Percentiles rank a stretch among this genome's conserved stretches.
Evolutionary conservation across 495 filamentous ascomycete genomes (phyloP).

Genomic region (Platismatia glauca): DNA sequence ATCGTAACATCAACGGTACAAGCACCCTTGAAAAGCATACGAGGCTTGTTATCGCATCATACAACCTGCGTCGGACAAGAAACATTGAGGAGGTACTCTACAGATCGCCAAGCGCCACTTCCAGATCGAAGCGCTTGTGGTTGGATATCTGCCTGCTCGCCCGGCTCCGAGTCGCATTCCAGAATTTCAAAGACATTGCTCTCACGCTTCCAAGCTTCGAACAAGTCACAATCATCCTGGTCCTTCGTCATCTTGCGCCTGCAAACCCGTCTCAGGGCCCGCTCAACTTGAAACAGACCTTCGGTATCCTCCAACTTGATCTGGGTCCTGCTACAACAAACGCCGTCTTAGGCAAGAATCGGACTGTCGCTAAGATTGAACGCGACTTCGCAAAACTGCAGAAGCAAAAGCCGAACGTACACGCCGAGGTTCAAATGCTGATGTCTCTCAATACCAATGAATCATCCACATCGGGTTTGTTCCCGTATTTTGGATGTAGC

Average conservation of each 20-base stretch:
- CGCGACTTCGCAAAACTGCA: slow-evolving; percentile 26
- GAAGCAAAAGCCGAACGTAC: slow-evolving; percentile 27
- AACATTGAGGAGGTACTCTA: slow-evolving; percentile 25
- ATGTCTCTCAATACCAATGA: slow-evolving; percentile 24
- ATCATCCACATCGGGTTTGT: slow-evolving; percentile 19
- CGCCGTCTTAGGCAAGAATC: slow-evolving; percentile 24
- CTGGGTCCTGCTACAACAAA: slow-evolving; percentile 22
- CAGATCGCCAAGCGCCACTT: slow-evolving; percentile 24
- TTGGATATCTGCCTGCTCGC: slow-evolving; percentile 26
- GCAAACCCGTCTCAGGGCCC: slow-evolving; percentile 23
- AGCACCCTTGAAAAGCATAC: slow-evolving; percentile 23
- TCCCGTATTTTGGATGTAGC: slow-evolving; percentile 29
- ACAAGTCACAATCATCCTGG: slow-evolving; percentile 24
- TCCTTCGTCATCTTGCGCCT: slow-evolving; percentile 20
- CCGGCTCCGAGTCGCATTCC: slow-evolving; percentile 26
- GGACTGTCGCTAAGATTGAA: slow-evolving; percentile 25
- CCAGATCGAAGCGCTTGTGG: slow-evolving; percentile 25
- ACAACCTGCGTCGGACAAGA: slow-evolving; percentile 24
- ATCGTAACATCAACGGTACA: slow-evolving; percentile 19
- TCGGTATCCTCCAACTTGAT: slow-evolving; percentile 24
- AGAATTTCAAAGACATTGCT: slow-evolving; percentile 27
- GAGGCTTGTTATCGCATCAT: slow-evolving; percentile 23
- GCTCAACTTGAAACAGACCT: slow-evolving; percentile 27
- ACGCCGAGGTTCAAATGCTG: slow-evolving; percentile 30
- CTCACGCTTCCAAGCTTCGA: slow-evolving; percentile 27